Evolutionary conservation across 2,329 filamentous ascomycete species (phyloP), one percentile per base, ranked within the genome.

Genomic region (Coleophoma eucalyptorum): DNA sequence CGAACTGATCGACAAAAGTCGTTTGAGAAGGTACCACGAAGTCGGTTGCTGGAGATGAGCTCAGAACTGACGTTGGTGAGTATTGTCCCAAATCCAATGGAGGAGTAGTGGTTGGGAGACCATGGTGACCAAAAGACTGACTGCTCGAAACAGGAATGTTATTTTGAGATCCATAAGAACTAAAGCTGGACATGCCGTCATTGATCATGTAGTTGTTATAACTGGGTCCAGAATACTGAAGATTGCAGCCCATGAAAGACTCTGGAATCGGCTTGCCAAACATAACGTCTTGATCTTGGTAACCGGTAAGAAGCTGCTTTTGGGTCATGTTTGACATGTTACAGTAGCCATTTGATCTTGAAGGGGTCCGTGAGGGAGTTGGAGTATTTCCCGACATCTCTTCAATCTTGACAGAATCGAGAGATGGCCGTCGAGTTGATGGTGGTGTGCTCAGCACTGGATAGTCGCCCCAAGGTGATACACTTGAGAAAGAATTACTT

Each of bases 21-120:
- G 61, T 62, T 44, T 63, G 58, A 1, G 59, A 59, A 6, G 60
- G 61, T 18, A 56, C 50, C 5, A 63, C 60, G 49, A 58, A 62
- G 38, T 60, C 51, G 31, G 55, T 52, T 11, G 54, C 40, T 13
- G 52, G 47, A 16, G 53, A 56, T 33, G 52, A 54, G n/a, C 48
- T 48, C 10, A 50, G 38, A 4, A 47, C 55, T 2, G 58, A 60
- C 7, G 46, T 46, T 19, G 56, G 55, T 2, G 59, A 62, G 40
- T 51, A 59, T 1, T 55, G 42, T 18, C 58, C 56, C 10, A 55
- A 43, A 32, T 56, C 52, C 19, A 59, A 43, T n/a, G 53, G 43
- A 35, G 56, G 55, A 10, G 51, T 47, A 13, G 51, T 42, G 43
- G 47, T 53, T n/a, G 54, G 43, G 11, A 56, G 34, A n/a, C 50